phyloP scores from a whole-genome alignment of 176 grass and related monocot species.

The Phoenix dactylifera region DNA sequence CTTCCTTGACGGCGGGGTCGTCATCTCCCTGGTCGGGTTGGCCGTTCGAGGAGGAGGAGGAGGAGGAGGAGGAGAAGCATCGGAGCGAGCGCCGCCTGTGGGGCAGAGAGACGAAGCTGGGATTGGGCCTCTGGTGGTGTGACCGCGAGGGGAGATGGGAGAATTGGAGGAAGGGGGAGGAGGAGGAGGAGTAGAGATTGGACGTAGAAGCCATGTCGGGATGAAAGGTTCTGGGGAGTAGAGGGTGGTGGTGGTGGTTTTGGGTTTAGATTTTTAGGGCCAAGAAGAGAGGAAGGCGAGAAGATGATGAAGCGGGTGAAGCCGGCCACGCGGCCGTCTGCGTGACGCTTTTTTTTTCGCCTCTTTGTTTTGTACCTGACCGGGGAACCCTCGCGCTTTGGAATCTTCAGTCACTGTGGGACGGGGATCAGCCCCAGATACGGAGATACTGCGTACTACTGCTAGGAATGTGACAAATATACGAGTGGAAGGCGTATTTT shows the following conservation, averaged over 20 bases:
- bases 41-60: constrained; percentile 9
- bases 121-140: not conserved
- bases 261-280: too few relatives aligned
- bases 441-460: too few relatives aligned
- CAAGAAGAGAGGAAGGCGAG: too few relatives aligned
- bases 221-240: constrained; percentile 5
- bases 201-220: constrained; percentile 14
- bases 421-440: too few relatives aligned
- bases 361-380: too few relatives aligned
- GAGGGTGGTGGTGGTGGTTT: not conserved
- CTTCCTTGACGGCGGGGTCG: constrained; percentile 10
- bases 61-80: constrained; percentile 38
- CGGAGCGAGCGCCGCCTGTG: constrained; percentile 6
- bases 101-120: not conserved
- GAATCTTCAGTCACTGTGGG: too few relatives aligned
- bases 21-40: constrained; percentile 4
- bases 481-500: too few relatives aligned
- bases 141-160: not conserved
- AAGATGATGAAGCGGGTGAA: too few relatives aligned
- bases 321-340: too few relatives aligned
- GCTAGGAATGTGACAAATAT: too few relatives aligned
- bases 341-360: too few relatives aligned
- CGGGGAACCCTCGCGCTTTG: too few relatives aligned
- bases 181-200: constrained; percentile 9
- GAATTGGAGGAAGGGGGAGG: constrained; percentile 8